Evolutionary conservation across 2,329 filamentous ascomycete species (phyloP), one percentile per base, ranked within the genome.

Genomic region (Fusarium sp.): DNA sequence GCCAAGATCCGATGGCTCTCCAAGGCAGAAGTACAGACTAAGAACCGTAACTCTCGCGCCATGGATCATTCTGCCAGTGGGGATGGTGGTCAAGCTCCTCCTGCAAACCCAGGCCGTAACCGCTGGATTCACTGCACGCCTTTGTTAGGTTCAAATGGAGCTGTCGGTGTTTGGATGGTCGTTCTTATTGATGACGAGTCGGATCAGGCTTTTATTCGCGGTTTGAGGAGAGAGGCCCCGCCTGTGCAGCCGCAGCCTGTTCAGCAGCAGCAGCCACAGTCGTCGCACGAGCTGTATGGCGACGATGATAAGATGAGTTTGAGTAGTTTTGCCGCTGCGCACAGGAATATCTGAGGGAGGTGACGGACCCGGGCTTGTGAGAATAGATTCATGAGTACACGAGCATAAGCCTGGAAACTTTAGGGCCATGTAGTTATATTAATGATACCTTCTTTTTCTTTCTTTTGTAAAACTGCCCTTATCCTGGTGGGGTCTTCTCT

Each of bases 41-140:
- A 76, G 38, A 55, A 38, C 17, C 38, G 66, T 8, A 35, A 56
- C 24, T 31, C 54, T 24, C 69, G 69, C 5, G 38, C 52, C 12
- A 62, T 69, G 70, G 63, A 73, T 36, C 69, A 72, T 31, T 61
- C 60, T 55, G 39, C 36, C 45, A 87, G 84, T 24, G 87, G 89
- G 58, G 67, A 63, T 6, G 70, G 70, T 0, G 61, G 72, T 3
- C 71, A 75, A 36, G 57, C 70, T 39, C 65, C 73, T 3, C 68
- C 66, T 3, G 45, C 62, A 7, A 72, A 54, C 17, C 52, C 51
- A 1, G 92, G 92, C 1, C 87, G 91, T 24, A 87, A 88, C 55
- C 87, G 92, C 48, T 95, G 93, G 92, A 92, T 95, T 45, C 93
- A 95, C 80, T 93, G 92, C 78, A 95, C 93, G 28, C 93, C 93